Conservation (phyloP, 805 yeast species). For the Diddensiella caesifluorescens region DNA sequence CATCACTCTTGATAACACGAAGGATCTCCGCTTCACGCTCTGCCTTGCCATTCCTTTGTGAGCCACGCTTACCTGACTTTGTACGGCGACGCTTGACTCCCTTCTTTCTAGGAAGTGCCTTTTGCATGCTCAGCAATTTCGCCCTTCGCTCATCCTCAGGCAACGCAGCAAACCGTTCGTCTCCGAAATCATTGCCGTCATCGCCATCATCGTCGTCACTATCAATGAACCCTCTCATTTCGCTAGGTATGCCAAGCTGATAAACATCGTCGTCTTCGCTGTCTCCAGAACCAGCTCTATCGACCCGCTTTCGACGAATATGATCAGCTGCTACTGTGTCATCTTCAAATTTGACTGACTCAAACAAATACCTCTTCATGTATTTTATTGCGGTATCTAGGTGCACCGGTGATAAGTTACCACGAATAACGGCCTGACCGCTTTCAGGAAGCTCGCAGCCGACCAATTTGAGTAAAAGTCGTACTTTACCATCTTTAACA, state of each 20-base stretch:
- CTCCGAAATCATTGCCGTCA: conserved; percentile 23
- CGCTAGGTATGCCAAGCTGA: conserved; percentile 4
- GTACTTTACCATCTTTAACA: conserved; percentile 43
- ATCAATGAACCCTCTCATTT: conserved; percentile 22
- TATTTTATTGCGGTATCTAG: conserved; percentile 36
- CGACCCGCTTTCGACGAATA: conserved; percentile 20
- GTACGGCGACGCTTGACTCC: too few relatives aligned
- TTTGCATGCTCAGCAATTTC: conserved; percentile 8
- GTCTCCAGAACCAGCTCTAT: conserved; percentile 31
- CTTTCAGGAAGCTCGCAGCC: conserved; percentile 44
- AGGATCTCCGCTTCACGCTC: conserved; percentile 19
- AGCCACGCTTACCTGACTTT: conserved; percentile 3
- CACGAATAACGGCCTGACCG: conserved; percentile 36
- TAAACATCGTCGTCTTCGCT: conserved; percentile 30
- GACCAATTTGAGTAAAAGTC: conserved; percentile 43
- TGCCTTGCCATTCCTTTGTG: conserved; percentile 13
- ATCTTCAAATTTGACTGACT: conserved; percentile 35
- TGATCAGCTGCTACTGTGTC: conserved; percentile 35
- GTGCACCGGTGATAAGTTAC: conserved; percentile 28
- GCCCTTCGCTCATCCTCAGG: conserved; percentile 24
- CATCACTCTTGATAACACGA: conserved; percentile 49
- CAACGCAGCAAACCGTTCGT: conserved; percentile 23
- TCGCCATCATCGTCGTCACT: conserved; percentile 33
- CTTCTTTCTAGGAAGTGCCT: conserved; percentile 1
- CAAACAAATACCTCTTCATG: conserved; percentile 40